Conservation (phyloP, 2,329 filamentous ascomycete species). For the Xylariales sp. region DNA sequence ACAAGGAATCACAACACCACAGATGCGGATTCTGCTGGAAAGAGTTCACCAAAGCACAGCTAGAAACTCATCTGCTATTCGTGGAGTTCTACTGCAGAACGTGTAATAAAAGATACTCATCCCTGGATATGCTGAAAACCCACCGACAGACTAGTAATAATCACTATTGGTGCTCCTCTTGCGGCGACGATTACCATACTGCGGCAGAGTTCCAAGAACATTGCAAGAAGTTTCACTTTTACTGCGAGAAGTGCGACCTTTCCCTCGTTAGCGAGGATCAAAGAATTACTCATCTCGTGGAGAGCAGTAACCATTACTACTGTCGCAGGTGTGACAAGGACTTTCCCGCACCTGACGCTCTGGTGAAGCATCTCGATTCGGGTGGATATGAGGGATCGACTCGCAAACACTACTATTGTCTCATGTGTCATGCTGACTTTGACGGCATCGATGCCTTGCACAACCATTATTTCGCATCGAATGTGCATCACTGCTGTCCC, state of each 20-base stretch:
- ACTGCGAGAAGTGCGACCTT: neutral
- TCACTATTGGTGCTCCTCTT: neutral
- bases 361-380: too few relatives aligned
- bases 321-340: neutral
- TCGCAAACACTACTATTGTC: constrained; percentile 2
- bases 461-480: constrained; percentile 1
- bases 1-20: too few relatives aligned
- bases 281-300: neutral
- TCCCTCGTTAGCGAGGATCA: neutral
- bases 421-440: constrained; percentile 7
- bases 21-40: too few relatives aligned
- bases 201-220: neutral
- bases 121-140: neutral
- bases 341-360: too few relatives aligned
- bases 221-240: neutral
- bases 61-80: neutral
- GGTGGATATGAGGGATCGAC: too few relatives aligned
- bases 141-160: neutral
- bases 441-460: neutral
- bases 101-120: neutral
- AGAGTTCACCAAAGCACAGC: too few relatives aligned
- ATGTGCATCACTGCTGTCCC: neutral
- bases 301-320: neutral
- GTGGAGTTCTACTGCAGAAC: neutral
- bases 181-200: neutral